Evolutionary conservation across 2,329 filamentous ascomycete species (phyloP), one percentile per base, ranked within the genome.

Genomic region (Monosporascus sp.): DNA sequence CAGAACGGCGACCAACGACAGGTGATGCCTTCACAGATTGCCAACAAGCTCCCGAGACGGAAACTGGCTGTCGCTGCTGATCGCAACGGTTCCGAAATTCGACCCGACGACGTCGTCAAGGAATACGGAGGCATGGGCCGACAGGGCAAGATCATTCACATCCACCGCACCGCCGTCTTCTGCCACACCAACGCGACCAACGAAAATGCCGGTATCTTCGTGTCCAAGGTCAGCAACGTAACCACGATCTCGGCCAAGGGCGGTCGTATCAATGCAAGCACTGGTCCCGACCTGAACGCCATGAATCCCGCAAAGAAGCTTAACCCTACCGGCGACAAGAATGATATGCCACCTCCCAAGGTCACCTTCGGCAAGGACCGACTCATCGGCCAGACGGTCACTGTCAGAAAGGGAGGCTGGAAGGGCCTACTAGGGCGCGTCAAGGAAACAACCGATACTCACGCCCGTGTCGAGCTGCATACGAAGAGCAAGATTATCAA

Each of bases 381-480:
- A 52, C 79, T 94, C 27, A 85, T 97, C 58, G 92, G 92, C 44
- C 93, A 96, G 74, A 97, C 91, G 0, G 91, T 97, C 45, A 90
- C 87, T 50, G 88, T 97, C 65, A 84, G 86, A 53, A 90, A 87
- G 67, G 94, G 94, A 27, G 85, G 88, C 22, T 91, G 93, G 77
- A 99, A 99, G 73, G 93, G 93, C 53, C 79, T 97, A 44, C 77
- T 97, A 43, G 94, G 94, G 62, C 96, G 97, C 60, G 92, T 99
- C 62, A 97, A 96, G 68, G 93, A 97, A 67, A 88, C 93, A 1
- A 96, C 90, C 7, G 92, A 95, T 62, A 83, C 83, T 3, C 84
- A 88, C 64, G 93, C 90, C 31, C 88, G 92, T 58, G 88, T 99
- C 43, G 94, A 99, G 72, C 76, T 99, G 39, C 93, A 97, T 68